Conservation (phyloP, 306 rosid species). For the Styphnolobium japonicum region DNA sequence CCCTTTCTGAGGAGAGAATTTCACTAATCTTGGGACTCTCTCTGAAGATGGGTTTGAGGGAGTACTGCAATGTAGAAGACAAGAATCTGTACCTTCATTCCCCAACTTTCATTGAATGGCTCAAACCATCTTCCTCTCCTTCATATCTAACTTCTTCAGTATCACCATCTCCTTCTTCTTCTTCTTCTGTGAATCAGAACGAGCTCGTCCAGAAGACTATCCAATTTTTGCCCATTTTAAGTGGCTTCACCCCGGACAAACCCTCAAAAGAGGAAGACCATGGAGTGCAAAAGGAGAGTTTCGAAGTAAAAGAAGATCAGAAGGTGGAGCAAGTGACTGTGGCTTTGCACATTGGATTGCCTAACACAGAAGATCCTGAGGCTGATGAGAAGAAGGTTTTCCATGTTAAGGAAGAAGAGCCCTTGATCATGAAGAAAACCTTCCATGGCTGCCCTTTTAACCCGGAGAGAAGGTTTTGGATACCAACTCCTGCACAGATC, state of each 20-base stretch:
- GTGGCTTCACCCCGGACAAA: slow-evolving; percentile 23
- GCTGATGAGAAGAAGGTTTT: slow-evolving; percentile 29
- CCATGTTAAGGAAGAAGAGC: slow-evolving; percentile 42
- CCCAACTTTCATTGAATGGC: slow-evolving; percentile 95
- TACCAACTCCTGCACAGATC: slow-evolving; percentile 92
- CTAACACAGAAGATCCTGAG: slow-evolving; percentile 27
- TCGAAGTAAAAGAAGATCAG: slow-evolving; percentile 55
- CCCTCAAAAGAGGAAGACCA: slow-evolving; percentile 36
- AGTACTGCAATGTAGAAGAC: slow-evolving; percentile 42
- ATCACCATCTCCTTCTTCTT: slow-evolving; percentile 20
- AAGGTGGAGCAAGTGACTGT: slow-evolving; percentile 54
- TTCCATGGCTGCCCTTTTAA: slow-evolving; percentile 49
- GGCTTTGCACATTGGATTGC: slow-evolving; percentile 85
- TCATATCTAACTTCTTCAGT: slow-evolving; percentile 27
- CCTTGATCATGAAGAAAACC: slow-evolving; percentile 42
- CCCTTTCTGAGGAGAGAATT: slow-evolving; percentile 49
- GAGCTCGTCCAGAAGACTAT: slow-evolving; percentile 37
- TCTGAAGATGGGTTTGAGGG: slow-evolving; percentile 67
- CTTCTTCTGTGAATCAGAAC: slow-evolving; percentile 8
- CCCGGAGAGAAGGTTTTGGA: slow-evolving; percentile 87
- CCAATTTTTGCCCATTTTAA: slow-evolving; percentile 72
- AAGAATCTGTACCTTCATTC: slow-evolving; percentile 52
- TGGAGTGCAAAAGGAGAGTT: slow-evolving; percentile 35
- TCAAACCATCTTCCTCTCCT: slow-evolving; percentile 59
- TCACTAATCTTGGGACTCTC: slow-evolving; percentile 26